These are phyloP conservation scores for Suhomyces anneliseae DNA, from an alignment of 1,139 yeast species.

Conservation along the genomic window DNA sequence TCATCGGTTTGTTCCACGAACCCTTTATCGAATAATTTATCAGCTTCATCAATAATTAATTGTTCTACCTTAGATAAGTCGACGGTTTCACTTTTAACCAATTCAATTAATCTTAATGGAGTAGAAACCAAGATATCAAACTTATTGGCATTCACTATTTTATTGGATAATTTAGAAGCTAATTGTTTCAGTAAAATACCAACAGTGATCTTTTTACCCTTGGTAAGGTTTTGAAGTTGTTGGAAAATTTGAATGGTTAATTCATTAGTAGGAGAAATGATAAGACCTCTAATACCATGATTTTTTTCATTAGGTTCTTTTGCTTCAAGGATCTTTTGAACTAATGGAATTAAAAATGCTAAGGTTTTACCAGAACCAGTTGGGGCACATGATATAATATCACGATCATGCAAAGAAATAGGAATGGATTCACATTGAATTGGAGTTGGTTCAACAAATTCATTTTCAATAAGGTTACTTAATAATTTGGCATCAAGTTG, in stretches of 20 bases:
- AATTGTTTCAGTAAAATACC: slow-evolving; percentile 75
- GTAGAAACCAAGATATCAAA: slow-evolving; percentile 84
- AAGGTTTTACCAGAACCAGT: slow-evolving; percentile 93
- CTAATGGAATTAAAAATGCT: slow-evolving; percentile 80
- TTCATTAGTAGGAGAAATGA: slow-evolving; percentile 88
- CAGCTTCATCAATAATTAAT: slow-evolving; percentile 92
- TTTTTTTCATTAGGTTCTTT: slow-evolving; percentile 27
- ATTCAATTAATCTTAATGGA: slow-evolving; percentile 82
- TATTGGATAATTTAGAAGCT: slow-evolving; percentile 66
- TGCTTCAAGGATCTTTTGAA: slow-evolving; percentile 50
- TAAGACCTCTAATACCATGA: slow-evolving; percentile 66
- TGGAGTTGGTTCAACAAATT: slow-evolving; percentile 84
- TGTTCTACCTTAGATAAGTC: slow-evolving; percentile 68
- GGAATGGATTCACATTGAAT: slow-evolving; percentile 90
- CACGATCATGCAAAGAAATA: slow-evolving; percentile 60
- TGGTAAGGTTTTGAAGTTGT: slow-evolving; percentile 60
- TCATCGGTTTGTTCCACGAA: slow-evolving; percentile 91
- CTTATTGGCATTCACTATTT: slow-evolving; percentile 55
- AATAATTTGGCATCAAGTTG: slow-evolving; percentile 62
- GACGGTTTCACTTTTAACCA: slow-evolving; percentile 58
- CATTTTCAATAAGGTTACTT: slow-evolving; percentile 63
- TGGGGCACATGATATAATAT: slow-evolving; percentile 86
- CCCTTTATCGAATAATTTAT: slow-evolving; percentile 85
- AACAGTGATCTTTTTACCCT: slow-evolving; percentile 56
- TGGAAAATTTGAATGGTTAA: slow-evolving; percentile 82